Evolutionary conservation across 2,329 filamentous ascomycete species (phyloP), one percentile per base, ranked within the genome.

Genomic region (Shiraia sp.): DNA sequence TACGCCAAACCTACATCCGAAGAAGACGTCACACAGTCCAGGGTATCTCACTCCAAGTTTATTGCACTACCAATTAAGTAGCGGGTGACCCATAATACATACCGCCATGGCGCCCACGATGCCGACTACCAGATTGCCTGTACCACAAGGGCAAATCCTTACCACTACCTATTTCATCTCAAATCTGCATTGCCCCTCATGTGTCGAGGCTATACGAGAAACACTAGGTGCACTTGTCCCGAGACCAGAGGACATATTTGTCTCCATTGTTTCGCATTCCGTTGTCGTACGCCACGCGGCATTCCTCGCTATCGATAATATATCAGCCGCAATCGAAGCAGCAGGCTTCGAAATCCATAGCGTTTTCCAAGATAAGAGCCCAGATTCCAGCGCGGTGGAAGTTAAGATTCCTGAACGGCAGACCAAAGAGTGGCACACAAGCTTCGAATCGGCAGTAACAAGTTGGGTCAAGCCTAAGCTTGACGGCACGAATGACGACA

Each of bases 121-220:
- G 9, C 25, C 36, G 6, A 46, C 24, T 28, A 43, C 40, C 45
- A 53, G 29, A 43, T 36, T 47, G 43, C 53, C 28, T 39, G 35
- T 45, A 24, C 41, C 45, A 17, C 45, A 40, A 31, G 48, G 32
- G 40, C 53, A 48, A 28, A 46, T 47, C 40, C 49, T 58, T 23
- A 65, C 55, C 13, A 85, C 81, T 2, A 84, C 80, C 24, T 82
- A 86, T 59, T 76, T 89, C 47, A 74, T 90, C 54, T 80, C 78
- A 48, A 90, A 90, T 66, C 76, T 90, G n/a, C 87, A 90, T 69
- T 90, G 87, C 71, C 83, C 86, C 10, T 87, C 85, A 46, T 90
- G 87, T 65, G 81, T 88, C 35, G 78, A 80, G 25, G 76, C 78
- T 53, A 88, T 90, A 60, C 76, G 82, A 58, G 72, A 78, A 39